phyloP scores from a whole-genome alignment of 495 filamentous ascomycete species.

The Aspergillus heteromorphus region DNA sequence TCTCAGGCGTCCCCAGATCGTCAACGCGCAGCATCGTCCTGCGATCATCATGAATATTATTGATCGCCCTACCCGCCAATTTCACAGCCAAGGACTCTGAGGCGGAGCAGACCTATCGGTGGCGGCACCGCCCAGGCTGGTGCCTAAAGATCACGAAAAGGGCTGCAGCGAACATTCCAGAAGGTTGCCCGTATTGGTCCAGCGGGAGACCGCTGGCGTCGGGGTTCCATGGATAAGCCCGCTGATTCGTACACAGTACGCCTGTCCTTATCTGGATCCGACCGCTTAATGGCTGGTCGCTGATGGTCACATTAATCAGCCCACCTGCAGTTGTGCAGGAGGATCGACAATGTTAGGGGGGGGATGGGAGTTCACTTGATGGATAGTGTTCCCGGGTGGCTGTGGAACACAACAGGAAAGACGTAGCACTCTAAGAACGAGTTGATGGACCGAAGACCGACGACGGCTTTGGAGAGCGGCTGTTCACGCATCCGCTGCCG shows the following conservation, averaged over 20 bases:
- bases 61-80: background rate
- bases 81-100: background rate
- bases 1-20: no score
- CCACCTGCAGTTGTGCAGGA: background rate
- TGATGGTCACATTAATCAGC: background rate
- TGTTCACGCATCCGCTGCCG: no score
- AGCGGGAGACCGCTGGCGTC: background rate
- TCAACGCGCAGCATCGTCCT: no score
- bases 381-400: background rate
- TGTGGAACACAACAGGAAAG: background rate
- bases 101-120: background rate
- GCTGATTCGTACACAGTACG: background rate
- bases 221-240: background rate
- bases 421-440: no score
- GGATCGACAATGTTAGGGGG: background rate
- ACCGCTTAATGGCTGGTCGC: background rate
- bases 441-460: no score
- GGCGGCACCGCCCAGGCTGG: background rate
- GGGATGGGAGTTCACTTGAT: background rate
- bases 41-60: background rate
- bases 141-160: slow-evolving; percentile 1
- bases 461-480: no score
- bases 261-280: background rate
- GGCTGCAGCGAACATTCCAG: slow-evolving; percentile 8
- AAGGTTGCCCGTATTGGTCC: slow-evolving; percentile 4